These are phyloP conservation scores for Magnusiomyces tetraspermus DNA, from an alignment of 1,139 yeast genomes.

Conservation along the genomic window DNA sequence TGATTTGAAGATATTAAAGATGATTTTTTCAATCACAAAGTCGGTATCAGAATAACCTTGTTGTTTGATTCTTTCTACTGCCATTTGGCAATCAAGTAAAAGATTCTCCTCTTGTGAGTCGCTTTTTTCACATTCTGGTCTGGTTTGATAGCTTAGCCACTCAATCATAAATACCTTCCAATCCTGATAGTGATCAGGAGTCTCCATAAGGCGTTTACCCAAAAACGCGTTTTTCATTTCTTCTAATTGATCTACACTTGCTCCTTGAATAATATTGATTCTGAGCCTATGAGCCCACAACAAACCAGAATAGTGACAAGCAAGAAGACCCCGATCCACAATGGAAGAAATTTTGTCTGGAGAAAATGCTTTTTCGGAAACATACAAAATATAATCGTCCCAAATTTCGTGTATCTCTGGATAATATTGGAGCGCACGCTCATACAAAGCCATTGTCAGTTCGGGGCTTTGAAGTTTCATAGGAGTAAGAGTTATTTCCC, in stretches of 20 bases:
- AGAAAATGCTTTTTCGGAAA: slow-evolving; percentile 6
- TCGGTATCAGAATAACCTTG: slow-evolving; percentile 13
- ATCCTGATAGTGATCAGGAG: slow-evolving; percentile 23
- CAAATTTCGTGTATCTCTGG: slow-evolving; percentile 23
- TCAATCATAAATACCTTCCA: slow-evolving; percentile 36
- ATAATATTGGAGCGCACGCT: slow-evolving; percentile 20
- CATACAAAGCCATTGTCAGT: slow-evolving; percentile 20
- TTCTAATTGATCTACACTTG: slow-evolving; percentile 11
- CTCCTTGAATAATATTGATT: slow-evolving; percentile 14
- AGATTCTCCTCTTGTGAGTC: slow-evolving; percentile 5
- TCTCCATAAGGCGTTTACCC: slow-evolving; percentile 13
- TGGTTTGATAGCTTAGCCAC: slow-evolving; percentile 24
- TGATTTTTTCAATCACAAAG: slow-evolving; percentile 16
- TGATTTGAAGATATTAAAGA: slow-evolving; percentile 10
- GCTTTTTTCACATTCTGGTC: slow-evolving; percentile 3
- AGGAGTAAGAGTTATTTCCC: slow-evolving; percentile 21
- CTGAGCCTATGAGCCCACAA: slow-evolving; percentile 25
- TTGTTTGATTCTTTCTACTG: slow-evolving; percentile 7
- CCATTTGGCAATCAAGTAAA: slow-evolving; percentile 2
- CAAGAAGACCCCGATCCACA: slow-evolving; percentile 20
- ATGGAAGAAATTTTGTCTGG: slow-evolving; percentile 11
- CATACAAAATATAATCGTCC: slow-evolving; percentile 26
- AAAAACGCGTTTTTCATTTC: slow-evolving; percentile 10
- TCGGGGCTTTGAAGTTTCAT: slow-evolving; percentile 14
- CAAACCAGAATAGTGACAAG: slow-evolving; percentile 25